These are phyloP conservation scores for Haplosporangium sp. DNA, from an alignment of 371 early-diverging fungal genomes.

Conservation along the genomic window DNA sequence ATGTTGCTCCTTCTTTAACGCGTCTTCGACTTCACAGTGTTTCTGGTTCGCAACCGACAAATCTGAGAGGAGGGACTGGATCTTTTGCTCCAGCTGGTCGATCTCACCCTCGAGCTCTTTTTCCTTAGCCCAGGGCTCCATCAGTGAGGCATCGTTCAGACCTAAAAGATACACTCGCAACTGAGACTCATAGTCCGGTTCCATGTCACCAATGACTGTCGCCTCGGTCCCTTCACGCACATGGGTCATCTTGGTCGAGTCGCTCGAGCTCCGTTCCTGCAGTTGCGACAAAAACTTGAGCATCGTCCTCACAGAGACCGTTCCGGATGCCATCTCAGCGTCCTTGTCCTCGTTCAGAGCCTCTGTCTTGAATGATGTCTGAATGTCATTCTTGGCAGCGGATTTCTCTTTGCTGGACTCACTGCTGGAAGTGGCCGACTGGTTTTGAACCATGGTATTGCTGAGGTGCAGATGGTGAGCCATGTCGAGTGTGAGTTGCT, in stretches of 20 bases:
- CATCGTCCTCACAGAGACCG: slow-evolving; percentile 47
- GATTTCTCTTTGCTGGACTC: neutral
- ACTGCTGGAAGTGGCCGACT: neutral
- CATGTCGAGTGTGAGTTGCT: slow-evolving; percentile 38
- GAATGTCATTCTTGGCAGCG: neutral
- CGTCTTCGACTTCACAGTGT: slow-evolving; percentile 13
- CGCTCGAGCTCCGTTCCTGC: slow-evolving; percentile 24
- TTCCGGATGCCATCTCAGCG: slow-evolving; percentile 7
- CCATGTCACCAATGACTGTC: slow-evolving; percentile 16
- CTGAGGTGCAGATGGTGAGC: slow-evolving; percentile 52
- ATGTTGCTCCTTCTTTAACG: slow-evolving; percentile 16
- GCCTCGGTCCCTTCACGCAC: slow-evolving; percentile 39
- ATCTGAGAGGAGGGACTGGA: slow-evolving; percentile 33
- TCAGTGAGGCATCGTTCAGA: slow-evolving; percentile 32
- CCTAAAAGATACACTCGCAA: slow-evolving; percentile 31
- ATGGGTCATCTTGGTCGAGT: slow-evolving; percentile 6
- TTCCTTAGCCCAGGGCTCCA: slow-evolving; percentile 52
- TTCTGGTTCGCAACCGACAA: slow-evolving; percentile 26
- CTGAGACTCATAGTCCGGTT: slow-evolving; percentile 25
- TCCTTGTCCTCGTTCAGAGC: slow-evolving; percentile 4
- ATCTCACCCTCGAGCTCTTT: slow-evolving; percentile 50
- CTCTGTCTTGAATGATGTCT: neutral
- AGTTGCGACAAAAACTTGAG: slow-evolving; percentile 52
- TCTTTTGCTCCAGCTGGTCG: slow-evolving; percentile 30
- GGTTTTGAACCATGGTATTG: slow-evolving; percentile 30